Conservation (phyloP, 768 basidiomycete genomes). For the Chlorophyllum brunneum region DNA sequence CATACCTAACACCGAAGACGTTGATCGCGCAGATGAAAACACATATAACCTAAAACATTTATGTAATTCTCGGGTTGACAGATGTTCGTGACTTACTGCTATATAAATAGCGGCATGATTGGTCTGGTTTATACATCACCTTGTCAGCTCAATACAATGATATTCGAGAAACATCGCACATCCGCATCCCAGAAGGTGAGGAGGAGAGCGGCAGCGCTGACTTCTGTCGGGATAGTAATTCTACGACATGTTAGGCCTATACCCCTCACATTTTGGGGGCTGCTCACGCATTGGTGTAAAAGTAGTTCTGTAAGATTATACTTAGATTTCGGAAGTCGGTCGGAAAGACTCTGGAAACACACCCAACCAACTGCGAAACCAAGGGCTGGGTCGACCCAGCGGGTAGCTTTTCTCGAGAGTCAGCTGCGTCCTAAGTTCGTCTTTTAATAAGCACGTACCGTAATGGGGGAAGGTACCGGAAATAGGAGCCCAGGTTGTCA, state of each 20-base stretch:
- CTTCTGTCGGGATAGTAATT: slow-evolving; percentile 70
- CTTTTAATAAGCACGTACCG: slow-evolving; percentile 29
- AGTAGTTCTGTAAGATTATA: slow-evolving; percentile 32
- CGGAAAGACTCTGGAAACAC: slow-evolving; percentile 16
- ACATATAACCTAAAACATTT: slow-evolving; percentile 36
- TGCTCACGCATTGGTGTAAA: slow-evolving; percentile 37
- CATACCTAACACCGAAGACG: slow-evolving; percentile 64
- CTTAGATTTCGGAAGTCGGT: neutral
- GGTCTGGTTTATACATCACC: slow-evolving; percentile 33
- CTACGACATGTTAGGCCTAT: slow-evolving; percentile 20
- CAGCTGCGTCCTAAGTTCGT: neutral
- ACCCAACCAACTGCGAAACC: slow-evolving; percentile 59
- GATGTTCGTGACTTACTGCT: slow-evolving; percentile 25
- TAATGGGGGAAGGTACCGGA: slow-evolving; percentile 78
- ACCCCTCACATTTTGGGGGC: neutral
- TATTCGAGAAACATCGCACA: slow-evolving; percentile 28
- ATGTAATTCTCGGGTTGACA: neutral
- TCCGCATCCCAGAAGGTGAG: slow-evolving; percentile 70
- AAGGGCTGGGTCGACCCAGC: slow-evolving; percentile 57
- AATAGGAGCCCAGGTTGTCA: slow-evolving; percentile 78
- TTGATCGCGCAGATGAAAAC: slow-evolving; percentile 59
- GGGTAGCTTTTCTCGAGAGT: slow-evolving; percentile 31
- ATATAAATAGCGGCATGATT: slow-evolving; percentile 54
- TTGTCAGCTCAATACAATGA: slow-evolving; percentile 1
- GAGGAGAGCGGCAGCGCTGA: slow-evolving; percentile 67